phyloP scores from a whole-genome alignment of 139 green algal genomes.

The Asterochloris sp. region DNA sequence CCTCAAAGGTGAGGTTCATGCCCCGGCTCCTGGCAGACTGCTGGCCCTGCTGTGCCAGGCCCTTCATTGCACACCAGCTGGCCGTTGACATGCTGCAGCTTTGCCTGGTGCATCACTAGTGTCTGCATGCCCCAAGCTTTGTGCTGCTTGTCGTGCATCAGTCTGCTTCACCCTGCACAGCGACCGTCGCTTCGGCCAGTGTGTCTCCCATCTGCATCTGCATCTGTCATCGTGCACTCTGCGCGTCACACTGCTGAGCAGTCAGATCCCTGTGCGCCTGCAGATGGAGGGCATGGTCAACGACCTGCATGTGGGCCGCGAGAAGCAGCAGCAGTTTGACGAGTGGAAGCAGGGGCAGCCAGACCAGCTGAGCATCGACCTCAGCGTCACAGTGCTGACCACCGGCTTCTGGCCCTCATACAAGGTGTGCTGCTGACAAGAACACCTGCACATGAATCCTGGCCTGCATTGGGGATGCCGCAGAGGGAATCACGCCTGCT shows the following conservation, averaged over 20 bases:
- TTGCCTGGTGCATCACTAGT: too few species aligned
- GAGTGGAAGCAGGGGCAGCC: slow-evolving; percentile 56
- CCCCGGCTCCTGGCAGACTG: too few species aligned
- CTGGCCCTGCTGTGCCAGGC: not conserved
- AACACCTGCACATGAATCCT: not conserved
- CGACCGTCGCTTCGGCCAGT: too few species aligned
- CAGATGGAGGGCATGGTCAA: slow-evolving; percentile 78
- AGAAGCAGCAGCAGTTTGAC: slow-evolving; percentile 86
- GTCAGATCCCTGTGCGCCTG: not conserved
- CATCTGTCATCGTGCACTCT: too few species aligned
- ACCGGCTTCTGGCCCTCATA: slow-evolving; percentile 87
- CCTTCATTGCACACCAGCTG: not conserved
- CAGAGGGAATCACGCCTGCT: too few species aligned
- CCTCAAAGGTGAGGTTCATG: slow-evolving; percentile 60
- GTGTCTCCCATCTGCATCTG: too few species aligned
- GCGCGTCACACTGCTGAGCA: not conserved
- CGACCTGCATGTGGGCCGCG: slow-evolving; percentile 72
- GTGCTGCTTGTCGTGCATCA: too few species aligned
- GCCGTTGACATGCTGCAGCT: not conserved
- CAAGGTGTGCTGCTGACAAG: slow-evolving; percentile 39
- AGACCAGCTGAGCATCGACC: slow-evolving; percentile 63
- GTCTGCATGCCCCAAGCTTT: too few species aligned
- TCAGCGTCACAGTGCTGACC: slow-evolving; percentile 90
- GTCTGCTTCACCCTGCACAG: too few species aligned
- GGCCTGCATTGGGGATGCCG: too few species aligned